These are phyloP conservation scores for Serendipita sp. DNA, from an alignment of 768 basidiomycete genomes.

Conservation along the genomic window DNA sequence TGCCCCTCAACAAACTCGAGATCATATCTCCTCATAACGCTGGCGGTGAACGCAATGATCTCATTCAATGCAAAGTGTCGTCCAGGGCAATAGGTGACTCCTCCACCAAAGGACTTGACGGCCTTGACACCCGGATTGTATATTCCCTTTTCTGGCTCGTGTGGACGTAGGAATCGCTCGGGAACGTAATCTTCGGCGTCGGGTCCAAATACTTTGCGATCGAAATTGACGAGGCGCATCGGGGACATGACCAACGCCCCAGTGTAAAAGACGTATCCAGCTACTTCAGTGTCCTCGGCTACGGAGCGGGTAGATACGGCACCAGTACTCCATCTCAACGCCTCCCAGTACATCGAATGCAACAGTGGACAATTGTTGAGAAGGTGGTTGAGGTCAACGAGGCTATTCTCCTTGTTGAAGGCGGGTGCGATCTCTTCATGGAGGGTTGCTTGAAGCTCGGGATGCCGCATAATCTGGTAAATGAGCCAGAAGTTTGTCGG, in stretches of 20 bases:
- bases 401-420: neutral
- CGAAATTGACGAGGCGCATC: neutral
- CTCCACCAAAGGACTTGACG: neutral
- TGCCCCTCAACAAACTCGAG: neutral
- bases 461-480: neutral
- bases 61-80: neutral
- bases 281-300: neutral
- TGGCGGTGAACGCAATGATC: neutral
- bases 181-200: neutral
- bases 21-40: neutral
- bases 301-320: neutral
- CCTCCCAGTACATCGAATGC: neutral
- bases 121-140: neutral
- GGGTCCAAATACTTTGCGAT: neutral
- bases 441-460: neutral
- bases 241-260: neutral
- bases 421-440: neutral
- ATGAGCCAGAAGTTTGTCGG: neutral
- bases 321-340: neutral
- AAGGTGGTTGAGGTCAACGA: slow-evolving; percentile 1
- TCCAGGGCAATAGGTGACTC: neutral
- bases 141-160: neutral
- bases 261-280: neutral
- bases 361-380: neutral
- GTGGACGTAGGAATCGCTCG: neutral